Base-by-base conservation (phyloP, 164 flowering plant species). In the Berberis thunbergii region DNA sequence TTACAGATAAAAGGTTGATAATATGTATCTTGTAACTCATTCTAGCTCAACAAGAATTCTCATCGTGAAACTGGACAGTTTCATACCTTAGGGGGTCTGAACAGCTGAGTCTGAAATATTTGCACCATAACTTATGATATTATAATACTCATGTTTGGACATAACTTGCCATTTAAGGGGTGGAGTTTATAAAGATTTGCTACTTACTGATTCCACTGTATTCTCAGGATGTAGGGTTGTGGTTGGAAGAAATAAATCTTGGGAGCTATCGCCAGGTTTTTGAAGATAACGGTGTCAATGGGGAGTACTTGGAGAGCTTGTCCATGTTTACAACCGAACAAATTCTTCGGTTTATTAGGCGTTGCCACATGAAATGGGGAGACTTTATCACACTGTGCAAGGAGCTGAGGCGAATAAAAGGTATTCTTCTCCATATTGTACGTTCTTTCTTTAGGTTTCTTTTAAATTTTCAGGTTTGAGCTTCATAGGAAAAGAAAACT, bases 351-450 rank as follows among this genome's bases (percentile, higher is more conserved):
- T 93, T 93, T 79, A 93, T 93, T 49, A 79, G 98, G 73, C 81
- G 88, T 55, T 88, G 95, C 76, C 98, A 90, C 77, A 93, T 93
- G 97, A 93, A 91, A 77, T 93, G 98, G 97, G 98, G 97, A 63
- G 98, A 93, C 78, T 93, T 93, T 67, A 93, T 93, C 67, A 91
- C 96, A 6, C 82, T 91, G n/a, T 90, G 98, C 83, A 93, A 90
- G 85, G 98, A 93, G 72, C 95, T 93, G 45, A 82, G 97, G 65
- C 82, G 95, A 70, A 91, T 94, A 62, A 91, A 93, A 81, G 97
- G 98, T 93, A 58, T 57, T 59, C n/a, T n/a, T n/a, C 38, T 54
- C 62, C 59, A 63, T 70, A 26, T 26, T 26, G 26, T 26, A 26
- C 69, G 65, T 67, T 61, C 71, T 64, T 13, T 52, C 41, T 41